Evolutionary conservation across 2,329 filamentous ascomycete genomes (phyloP).

Genomic region (Pseudopithomyces chartarum): DNA sequence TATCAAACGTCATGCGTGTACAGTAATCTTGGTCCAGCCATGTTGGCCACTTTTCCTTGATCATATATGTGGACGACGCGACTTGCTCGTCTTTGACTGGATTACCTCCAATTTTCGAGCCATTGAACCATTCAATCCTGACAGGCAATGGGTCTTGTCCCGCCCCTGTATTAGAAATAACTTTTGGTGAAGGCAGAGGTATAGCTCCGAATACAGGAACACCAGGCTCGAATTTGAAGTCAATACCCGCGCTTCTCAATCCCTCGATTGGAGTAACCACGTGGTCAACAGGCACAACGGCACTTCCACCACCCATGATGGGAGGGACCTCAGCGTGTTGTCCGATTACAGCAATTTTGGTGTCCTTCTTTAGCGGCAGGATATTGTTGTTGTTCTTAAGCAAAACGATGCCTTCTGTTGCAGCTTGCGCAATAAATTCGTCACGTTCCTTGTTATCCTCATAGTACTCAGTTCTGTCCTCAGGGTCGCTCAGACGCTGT

Average conservation of each 20-base stretch:
- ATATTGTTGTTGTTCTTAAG: constrained; percentile 15
- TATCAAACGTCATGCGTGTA: too few relatives aligned
- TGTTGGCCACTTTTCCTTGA: constrained; percentile 23
- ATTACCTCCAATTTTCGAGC: constrained; percentile 47
- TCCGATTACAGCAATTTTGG: constrained; percentile 66
- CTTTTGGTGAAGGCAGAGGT: constrained; percentile 1
- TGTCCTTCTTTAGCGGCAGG: constrained; percentile 1
- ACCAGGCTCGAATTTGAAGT: constrained; percentile 26
- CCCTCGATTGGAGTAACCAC: constrained; percentile 32
- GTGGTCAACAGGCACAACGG: constrained; percentile 30
- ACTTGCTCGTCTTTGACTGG: constrained; percentile 36
- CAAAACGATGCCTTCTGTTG: constrained; percentile 8
- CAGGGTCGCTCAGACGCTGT: too few relatives aligned
- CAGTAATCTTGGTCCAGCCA: too few relatives aligned
- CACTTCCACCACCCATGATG: constrained; percentile 41
- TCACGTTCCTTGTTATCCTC: constrained; percentile 57
- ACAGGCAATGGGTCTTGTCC: too few relatives aligned
- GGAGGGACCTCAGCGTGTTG: constrained; percentile 66
- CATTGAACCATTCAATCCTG: constrained; percentile 37
- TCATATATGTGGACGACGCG: constrained; percentile 37
- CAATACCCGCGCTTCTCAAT: constrained; percentile 31
- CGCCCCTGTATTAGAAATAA: too few relatives aligned
- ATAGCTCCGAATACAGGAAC: background rate
- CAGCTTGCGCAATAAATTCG: constrained; percentile 20
- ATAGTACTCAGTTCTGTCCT: constrained; percentile 15